Evolutionary conservation across 202 grass and related monocot species (phyloP), one percentile per base, ranked within the genome.

Genomic region (Zizania palustris): DNA sequence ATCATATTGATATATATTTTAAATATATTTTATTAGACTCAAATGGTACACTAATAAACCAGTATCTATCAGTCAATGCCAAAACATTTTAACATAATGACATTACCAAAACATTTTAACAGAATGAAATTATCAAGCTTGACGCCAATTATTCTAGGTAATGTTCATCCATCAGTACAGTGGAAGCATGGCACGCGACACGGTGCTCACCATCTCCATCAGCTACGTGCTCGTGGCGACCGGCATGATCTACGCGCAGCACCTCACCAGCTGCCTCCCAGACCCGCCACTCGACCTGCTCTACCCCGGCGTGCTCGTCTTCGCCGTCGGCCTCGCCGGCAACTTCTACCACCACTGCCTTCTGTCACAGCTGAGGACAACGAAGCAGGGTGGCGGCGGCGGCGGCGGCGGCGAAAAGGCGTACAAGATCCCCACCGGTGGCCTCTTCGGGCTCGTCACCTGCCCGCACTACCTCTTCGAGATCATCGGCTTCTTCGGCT

Each of bases 381-480:
- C 42, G 45, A 0, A 15, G 44, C 9, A 11, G 21, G 60, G n/a
- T n/a, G n/a, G n/a, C n/a, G n/a, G n/a, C n/a, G n/a, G n/a, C n/a
- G n/a, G n/a, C n/a, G n/a, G n/a, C n/a, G n/a, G 67, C 7, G 73
- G 46, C 1, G 81, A 89, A 0, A 86, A 79, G 49, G 50, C 19
- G 11, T 93, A 97, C 84, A 93, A 82, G 80, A 93, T 97, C 38
- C 88, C 93, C 3, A 56, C 6, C 5, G 90, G 91, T 1, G 90
- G 88, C 4, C 73, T 97, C 16, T 97, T 93, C 10, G 39, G 63
- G 16, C 71, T 91, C 21, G 82, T 91, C 20, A 34, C 77, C 7
- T 97, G 88, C 69, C 91, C 90, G 1, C 84, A 93, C 51, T 97
- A 97, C 74, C 82, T 97, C 36, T 97, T 97, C 58, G 93, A 97